phyloP scores from a whole-genome alignment of 495 filamentous ascomycete species.

The Sordaria brevicollis region DNA sequence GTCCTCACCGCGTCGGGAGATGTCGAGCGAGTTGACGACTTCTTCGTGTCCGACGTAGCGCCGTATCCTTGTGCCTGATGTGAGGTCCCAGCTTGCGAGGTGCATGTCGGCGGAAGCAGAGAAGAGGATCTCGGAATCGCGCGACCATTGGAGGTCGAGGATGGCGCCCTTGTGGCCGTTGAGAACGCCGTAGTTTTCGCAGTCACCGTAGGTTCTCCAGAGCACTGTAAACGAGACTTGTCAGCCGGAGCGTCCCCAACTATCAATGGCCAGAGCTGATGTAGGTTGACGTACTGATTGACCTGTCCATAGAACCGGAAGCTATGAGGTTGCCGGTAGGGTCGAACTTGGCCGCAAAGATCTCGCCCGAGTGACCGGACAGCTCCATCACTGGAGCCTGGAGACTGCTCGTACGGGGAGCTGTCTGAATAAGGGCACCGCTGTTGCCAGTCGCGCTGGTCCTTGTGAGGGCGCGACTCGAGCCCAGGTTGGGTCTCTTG shows the following conservation, averaged over 20 bases:
- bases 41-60: slow-evolving; percentile 91
- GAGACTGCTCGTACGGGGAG: slow-evolving; percentile 72
- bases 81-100: slow-evolving; percentile 89
- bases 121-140: slow-evolving; percentile 82
- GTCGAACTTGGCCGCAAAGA: slow-evolving; percentile 88
- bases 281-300: slow-evolving; percentile 54
- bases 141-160: slow-evolving; percentile 91
- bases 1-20: slow-evolving; percentile 81
- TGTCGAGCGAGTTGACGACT: slow-evolving; percentile 80
- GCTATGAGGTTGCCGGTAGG: slow-evolving; percentile 79
- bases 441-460: slow-evolving; percentile 57
- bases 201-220: slow-evolving; percentile 85
- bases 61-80: slow-evolving; percentile 77
- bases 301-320: slow-evolving; percentile 90
- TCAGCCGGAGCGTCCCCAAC: neutral
- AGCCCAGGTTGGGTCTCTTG: slow-evolving; percentile 77
- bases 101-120: slow-evolving; percentile 90
- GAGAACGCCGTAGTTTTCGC: slow-evolving; percentile 84
- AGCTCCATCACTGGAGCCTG: slow-evolving; percentile 94
- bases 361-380: slow-evolving; percentile 67
- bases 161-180: slow-evolving; percentile 83
- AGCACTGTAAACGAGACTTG: slow-evolving; percentile 49
- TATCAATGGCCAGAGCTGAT: neutral
- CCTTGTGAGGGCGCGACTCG: slow-evolving; percentile 49
- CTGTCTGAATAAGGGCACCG: slow-evolving; percentile 65